Base-by-base conservation (phyloP, 208 protist species). In the Crithidia expoeki region DNA sequence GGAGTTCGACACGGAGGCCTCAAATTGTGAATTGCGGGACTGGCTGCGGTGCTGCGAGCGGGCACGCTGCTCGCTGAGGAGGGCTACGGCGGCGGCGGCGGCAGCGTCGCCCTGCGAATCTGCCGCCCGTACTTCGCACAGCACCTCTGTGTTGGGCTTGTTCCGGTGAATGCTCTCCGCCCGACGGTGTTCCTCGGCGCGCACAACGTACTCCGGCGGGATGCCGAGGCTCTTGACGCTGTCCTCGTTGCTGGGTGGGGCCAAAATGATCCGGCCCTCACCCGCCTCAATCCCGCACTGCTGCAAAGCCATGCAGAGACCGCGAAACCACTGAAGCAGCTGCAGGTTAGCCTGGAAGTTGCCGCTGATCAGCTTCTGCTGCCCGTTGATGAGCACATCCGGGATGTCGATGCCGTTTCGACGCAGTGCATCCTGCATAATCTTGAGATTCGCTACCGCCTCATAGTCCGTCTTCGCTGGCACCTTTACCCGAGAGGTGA, bases 261-360 rank as follows among this genome's bases (percentile, higher is more conserved):
- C 56, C 5, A 64, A 40, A 9, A 65, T 19, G 44, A 68, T 46
- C 51, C 51, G 42, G 23, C 79, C 61, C 59, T 79, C 74, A 21
- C 72, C 71, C 1, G 74, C 49, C 38, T 81, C 78, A n/a, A 86
- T 74, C 28, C 74, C 77, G 52, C 57, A 63, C 57, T 74, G 74
- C 46, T 62, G 34, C 55, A 92, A 64, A 12, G 78, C 84, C 25
- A 84, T 74, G 57, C 74, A 66, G 25, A 96, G 78, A 1, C 88
- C 85, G 36, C 97, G 96, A 40, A 99, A 95, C 97, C 97, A 99
- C 81, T 99, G 98, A 23, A 98, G 72, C 55, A 99, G 94, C 49
- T 98, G 92, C 34, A 99, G 76, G 71, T 99, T 99, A 53, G 98
- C 97, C 82, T 99, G 98, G 65, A 97, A 98, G 71, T 97, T 97